Conservation (phyloP, 129 eudicot species). For the Pseudognaphalium luteoalbum region DNA sequence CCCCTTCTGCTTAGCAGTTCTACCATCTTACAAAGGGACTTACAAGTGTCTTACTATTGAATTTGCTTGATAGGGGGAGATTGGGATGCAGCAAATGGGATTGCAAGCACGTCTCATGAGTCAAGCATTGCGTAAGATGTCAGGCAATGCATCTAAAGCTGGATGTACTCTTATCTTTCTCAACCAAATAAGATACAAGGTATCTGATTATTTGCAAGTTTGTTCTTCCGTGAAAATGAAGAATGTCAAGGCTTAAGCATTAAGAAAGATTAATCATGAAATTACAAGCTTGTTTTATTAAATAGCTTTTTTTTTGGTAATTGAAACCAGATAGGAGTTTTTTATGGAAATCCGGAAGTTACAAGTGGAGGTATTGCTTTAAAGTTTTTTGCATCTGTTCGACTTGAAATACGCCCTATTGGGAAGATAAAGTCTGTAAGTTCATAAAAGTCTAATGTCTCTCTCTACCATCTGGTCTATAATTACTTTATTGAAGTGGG, state of each 20-base stretch:
- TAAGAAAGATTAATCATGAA: no score
- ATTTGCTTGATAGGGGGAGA: conserved; percentile 68
- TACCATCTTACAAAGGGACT: no score
- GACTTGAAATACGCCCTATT: conserved; percentile 97
- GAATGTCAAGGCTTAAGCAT: not conserved
- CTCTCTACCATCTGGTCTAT: not conserved
- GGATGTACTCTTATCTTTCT: conserved; percentile 96
- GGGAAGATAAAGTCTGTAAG: conserved; percentile 99
- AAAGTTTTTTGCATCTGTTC: conserved; percentile 98
- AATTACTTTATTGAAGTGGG: not conserved
- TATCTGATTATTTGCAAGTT: conserved; percentile 16
- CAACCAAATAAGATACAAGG: conserved; percentile 98
- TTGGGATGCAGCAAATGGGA: conserved; percentile 99
- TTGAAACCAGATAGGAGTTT: conserved; percentile 81
- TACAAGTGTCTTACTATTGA: not conserved
- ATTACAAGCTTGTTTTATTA: conserved; percentile 1
- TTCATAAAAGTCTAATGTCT: conserved; percentile 24
- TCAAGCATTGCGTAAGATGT: conserved; percentile 98
- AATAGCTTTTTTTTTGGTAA: conserved; percentile 7
- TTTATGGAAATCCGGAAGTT: conserved; percentile 99
- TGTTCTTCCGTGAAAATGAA: not conserved
- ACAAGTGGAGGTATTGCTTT: conserved; percentile 99
- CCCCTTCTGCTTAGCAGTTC: no score
- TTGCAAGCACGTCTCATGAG: conserved; percentile 99
- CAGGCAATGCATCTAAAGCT: conserved; percentile 99